Base-by-base conservation (phyloP, 768 basidiomycete genomes). In the Mycena galericulata region DNA sequence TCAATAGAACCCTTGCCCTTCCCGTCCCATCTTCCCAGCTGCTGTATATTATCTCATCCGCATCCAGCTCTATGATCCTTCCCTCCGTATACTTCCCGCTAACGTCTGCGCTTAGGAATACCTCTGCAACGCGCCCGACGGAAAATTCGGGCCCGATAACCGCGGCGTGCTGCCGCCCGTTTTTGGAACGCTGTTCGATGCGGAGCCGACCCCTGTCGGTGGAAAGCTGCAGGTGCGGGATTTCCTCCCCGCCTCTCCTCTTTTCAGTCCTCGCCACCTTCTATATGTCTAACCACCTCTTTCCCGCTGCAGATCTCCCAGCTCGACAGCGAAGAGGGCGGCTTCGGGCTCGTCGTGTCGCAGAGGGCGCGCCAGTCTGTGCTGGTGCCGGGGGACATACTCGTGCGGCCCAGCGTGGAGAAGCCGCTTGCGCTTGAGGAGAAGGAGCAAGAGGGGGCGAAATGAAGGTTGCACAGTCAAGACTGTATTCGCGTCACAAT, bases 121-220 rank as follows among this genome's bases (percentile, higher is more conserved):
- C 70, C 74, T 76, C 68, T 81, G 80, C 73, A 84, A 83, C 75
- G 77, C 80, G 0, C 78, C 83, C 3, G 83, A 84, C 67, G 83
- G 83, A 38, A 80, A 76, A 60, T 75, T 71, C 47, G 70, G 70
- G 14, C 58, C 57, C 10, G 67, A 51, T 14, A 71, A 71, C 58
- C 66, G 66, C 54, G 70, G 67, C 32, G 66, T 77, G 14, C 75
- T 84, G 65, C 73, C 70, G 41, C 83, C 83, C 14, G 80, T 79
- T 1, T 84, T 71, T n/a, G 70, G 70, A 15, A 68, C 70, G 53
- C 62, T 71, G 15, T 71, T 71, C 59, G 70, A 71, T 8, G 17
- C 51, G 32, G 70, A 71, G 58, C 70, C 70, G 26, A 65, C 66
- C 15, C 70, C 70, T 3, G 70, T 71, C 1, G 63, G 62, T 0